phyloP scores from a whole-genome alignment of 225 moss, liverwort and hornwort species.

The Sphagnum contortum region DNA sequence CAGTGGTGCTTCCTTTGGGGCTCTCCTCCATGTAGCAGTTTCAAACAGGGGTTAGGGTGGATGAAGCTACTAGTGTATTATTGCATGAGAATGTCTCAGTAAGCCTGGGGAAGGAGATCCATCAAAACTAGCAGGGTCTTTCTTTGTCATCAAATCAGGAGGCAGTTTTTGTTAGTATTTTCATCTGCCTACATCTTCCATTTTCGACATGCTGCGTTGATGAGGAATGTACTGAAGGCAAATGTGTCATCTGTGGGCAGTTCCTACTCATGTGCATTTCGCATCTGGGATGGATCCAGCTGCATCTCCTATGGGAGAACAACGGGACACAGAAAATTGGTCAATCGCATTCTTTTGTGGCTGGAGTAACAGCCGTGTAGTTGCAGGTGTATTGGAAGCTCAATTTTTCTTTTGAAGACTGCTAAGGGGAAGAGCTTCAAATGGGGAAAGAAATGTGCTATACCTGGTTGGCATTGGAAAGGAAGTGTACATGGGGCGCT shows the following conservation, averaged over 20 bases:
- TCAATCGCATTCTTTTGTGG: conserved; percentile 17
- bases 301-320: conserved; percentile 10
- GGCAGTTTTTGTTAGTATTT: conserved; percentile 5
- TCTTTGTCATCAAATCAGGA: conserved; percentile 6
- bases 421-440: conserved; percentile 18
- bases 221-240: conserved; percentile 12
- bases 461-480: conserved; percentile 11
- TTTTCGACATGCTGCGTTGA: conserved; percentile 11
- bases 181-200: conserved; percentile 11
- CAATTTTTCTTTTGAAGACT: conserved; percentile 15
- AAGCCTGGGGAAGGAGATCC: conserved; percentile 8
- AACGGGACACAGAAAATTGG: conserved; percentile 13
- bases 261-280: conserved; percentile 29
- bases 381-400: conserved; percentile 17
- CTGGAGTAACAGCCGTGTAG: conserved; percentile 17
- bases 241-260: conserved; percentile 12
- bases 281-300: conserved; percentile 17
- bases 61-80: conserved; percentile 5
- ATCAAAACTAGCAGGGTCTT: conserved; percentile 3
- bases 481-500: conserved; percentile 8
- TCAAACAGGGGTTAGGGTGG: conserved; percentile 7
- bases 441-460: conserved; percentile 11
- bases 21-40: conserved; percentile 6
- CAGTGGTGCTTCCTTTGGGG: conserved; percentile 7
- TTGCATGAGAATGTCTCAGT: background rate